A percentile compares a stretch with the other conserved stretches of the same genome.
Conservation (phyloP, 352 stramenopile species). For the Pythium rhizo-oryzae region DNA sequence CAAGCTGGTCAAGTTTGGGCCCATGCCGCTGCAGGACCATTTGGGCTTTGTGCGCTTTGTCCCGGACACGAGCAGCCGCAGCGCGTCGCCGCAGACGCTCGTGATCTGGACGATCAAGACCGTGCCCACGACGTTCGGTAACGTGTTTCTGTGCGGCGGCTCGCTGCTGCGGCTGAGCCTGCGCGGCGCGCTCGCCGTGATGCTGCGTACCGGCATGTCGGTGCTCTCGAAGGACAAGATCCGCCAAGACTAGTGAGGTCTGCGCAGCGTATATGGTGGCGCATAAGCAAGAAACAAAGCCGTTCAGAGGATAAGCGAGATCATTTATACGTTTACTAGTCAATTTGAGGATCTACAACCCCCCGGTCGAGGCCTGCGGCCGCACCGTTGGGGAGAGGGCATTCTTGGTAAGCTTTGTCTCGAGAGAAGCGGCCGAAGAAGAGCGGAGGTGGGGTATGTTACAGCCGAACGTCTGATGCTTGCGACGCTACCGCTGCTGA, state of each 20-base stretch:
- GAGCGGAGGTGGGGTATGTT: constrained; percentile 9
- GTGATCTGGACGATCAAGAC: constrained; percentile 68
- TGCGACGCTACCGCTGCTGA: not conserved
- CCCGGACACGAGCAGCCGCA: constrained; percentile 33
- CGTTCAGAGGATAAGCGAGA: constrained; percentile 3
- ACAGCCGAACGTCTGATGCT: constrained; percentile 14
- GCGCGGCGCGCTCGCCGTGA: constrained; percentile 32
- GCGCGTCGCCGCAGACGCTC: constrained; percentile 35
- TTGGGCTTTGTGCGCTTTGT: constrained; percentile 67
- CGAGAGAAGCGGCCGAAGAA: not conserved
- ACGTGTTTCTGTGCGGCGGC: constrained; percentile 57
- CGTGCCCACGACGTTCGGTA: constrained; percentile 46
- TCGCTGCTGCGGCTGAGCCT: constrained; percentile 47
- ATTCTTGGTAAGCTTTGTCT: not conserved
- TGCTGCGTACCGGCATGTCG: constrained; percentile 26
- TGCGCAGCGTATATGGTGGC: not conserved
- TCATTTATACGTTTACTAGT: constrained; percentile 26
- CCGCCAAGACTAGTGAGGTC: constrained; percentile 2
- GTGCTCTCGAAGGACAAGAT: constrained; percentile 20
- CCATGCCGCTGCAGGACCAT: constrained; percentile 48
- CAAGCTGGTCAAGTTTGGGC: constrained; percentile 46
- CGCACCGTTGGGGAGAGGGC: not conserved
- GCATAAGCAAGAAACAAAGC: not conserved
- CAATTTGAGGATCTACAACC: constrained; percentile 21
- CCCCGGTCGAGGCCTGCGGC: not conserved